Conservation (phyloP, 179 eudicot species). For the Drosera spatulata region DNA sequence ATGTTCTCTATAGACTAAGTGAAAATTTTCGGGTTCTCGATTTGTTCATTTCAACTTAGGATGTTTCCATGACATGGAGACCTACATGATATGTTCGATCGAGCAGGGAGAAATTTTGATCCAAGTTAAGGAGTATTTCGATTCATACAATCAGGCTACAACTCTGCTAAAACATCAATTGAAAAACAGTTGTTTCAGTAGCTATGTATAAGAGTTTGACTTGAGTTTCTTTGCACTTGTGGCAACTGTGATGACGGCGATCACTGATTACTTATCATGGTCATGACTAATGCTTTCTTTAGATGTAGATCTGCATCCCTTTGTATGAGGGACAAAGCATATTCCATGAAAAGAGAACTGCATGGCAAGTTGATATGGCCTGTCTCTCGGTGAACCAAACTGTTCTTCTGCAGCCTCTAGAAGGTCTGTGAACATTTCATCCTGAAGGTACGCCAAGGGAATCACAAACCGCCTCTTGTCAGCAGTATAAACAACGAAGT, state of each 20-base stretch:
- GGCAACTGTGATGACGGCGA: background rate
- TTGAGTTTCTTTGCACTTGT: background rate
- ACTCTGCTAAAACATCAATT: too few relatives aligned
- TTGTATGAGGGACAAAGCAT: constrained; percentile 7
- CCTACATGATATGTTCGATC: too few relatives aligned
- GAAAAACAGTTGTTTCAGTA: too few relatives aligned
- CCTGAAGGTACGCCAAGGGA: constrained; percentile 16
- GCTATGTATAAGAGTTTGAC: too few relatives aligned
- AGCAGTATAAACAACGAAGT: constrained; percentile 10
- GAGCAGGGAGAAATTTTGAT: too few relatives aligned
- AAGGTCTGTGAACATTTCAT: constrained; percentile 9
- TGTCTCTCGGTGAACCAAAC: constrained; percentile 9
- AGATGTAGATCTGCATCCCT: constrained; percentile 1
- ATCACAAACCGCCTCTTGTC: constrained; percentile 11
- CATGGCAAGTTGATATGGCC: constrained; percentile 14
- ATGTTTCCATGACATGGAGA: too few relatives aligned
- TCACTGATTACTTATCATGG: background rate
- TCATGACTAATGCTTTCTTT: constrained; percentile 8
- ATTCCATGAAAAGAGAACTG: constrained; percentile 11
- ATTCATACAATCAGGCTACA: too few relatives aligned
- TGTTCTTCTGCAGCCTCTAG: constrained; percentile 15
- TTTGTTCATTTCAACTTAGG: too few relatives aligned
- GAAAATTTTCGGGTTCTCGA: too few relatives aligned
- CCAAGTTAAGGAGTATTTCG: too few relatives aligned
- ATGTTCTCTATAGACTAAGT: too few relatives aligned